phyloP scores from a whole-genome alignment of 139 green algal genomes.

The Coelastrella sp. region DNA sequence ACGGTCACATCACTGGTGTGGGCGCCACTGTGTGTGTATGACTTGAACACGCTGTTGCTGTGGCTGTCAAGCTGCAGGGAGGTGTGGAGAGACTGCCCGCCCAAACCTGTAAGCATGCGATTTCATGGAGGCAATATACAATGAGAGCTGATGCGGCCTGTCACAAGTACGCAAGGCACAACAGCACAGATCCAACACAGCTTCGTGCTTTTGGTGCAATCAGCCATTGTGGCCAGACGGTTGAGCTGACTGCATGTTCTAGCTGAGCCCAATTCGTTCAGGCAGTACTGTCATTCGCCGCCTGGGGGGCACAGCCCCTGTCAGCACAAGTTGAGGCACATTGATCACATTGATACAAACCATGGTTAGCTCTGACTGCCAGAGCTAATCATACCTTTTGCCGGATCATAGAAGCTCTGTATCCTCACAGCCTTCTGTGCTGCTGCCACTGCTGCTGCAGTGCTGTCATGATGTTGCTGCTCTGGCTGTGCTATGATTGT shows the following conservation, averaged over 20 bases:
- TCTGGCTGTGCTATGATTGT: conserved; percentile 76
- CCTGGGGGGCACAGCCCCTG: no score
- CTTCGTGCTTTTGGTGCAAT: no score
- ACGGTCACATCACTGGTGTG: conserved; percentile 74
- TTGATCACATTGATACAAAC: no score
- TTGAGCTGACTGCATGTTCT: no score
- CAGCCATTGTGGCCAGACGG: no score
- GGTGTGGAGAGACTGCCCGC: conserved; percentile 70
- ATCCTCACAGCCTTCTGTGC: conserved; percentile 54
- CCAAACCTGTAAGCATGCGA: conserved; percentile 17
- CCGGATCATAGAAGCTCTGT: conserved; percentile 77
- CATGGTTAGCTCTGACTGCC: no score
- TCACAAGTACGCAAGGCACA: no score
- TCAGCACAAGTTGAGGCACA: no score
- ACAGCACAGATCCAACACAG: background rate
- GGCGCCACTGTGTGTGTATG: conserved; percentile 61
- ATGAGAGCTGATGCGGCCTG: background rate
- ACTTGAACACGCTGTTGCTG: conserved; percentile 65
- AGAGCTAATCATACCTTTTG: conserved; percentile 60
- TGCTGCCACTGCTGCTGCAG: conserved; percentile 4
- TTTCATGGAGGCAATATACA: no score
- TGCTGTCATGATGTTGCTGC: background rate
- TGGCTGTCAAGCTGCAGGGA: conserved; percentile 69
- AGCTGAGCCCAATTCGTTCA: no score
- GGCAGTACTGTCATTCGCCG: no score